Evolutionary conservation across 208 protist genomes (phyloP).

Genomic region (Trypanosoma melophagium): DNA sequence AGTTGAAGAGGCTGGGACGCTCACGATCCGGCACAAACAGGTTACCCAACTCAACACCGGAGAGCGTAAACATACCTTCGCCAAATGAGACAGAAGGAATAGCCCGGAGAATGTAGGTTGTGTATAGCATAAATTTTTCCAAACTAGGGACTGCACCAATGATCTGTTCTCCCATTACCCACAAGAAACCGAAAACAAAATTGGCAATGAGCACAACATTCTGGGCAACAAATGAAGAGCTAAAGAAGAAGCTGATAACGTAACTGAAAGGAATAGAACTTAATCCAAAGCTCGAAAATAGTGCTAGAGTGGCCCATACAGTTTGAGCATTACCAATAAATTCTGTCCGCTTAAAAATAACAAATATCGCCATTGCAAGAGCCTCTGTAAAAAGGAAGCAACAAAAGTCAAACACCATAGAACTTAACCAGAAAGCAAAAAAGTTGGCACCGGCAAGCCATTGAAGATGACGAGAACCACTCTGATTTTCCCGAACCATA

Average conservation of each 20-base stretch:
- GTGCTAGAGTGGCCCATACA: constrained; percentile 45
- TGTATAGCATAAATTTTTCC: constrained; percentile 45
- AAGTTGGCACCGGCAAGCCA: constrained; percentile 71
- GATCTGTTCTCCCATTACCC: constrained; percentile 73
- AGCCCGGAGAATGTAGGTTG: constrained; percentile 55
- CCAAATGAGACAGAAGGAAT: constrained; percentile 74
- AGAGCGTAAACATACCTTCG: constrained; percentile 73
- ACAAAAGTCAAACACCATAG: constrained; percentile 71
- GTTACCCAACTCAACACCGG: constrained; percentile 44
- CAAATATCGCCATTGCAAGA: constrained; percentile 61
- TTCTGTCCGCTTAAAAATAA: constrained; percentile 71
- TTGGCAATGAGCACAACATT: constrained; percentile 79
- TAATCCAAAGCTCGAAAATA: constrained; percentile 75
- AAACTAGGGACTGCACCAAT: constrained; percentile 34
- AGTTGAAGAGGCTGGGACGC: constrained; percentile 41
- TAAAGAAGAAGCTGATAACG: constrained; percentile 82
- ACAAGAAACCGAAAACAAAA: constrained; percentile 80
- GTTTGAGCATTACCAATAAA: constrained; percentile 49
- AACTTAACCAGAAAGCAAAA: constrained; percentile 77
- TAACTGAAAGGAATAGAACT: constrained; percentile 73
- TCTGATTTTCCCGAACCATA: constrained; percentile 80
- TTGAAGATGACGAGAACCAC: constrained; percentile 77
- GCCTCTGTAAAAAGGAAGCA: constrained; percentile 65
- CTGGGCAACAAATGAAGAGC: constrained; percentile 66
- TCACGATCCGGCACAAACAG: constrained; percentile 41